Evolutionary conservation across 441 rosid genomes (phyloP), one percentile per base, ranked within the genome.

Genomic region (Cnidoscolus chayamansa): DNA sequence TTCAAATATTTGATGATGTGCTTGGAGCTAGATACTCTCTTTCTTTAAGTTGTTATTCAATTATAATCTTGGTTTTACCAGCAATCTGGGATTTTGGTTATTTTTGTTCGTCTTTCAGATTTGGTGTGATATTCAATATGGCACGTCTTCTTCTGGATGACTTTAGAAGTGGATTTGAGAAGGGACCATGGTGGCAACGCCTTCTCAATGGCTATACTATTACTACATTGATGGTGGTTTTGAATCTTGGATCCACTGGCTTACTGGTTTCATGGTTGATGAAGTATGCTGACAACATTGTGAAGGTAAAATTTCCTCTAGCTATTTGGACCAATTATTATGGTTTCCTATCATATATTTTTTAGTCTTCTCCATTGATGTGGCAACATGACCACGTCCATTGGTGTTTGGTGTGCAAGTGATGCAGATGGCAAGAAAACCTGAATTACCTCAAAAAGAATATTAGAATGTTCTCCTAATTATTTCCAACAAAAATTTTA

Each of bases 101-200:
- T 25, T 64, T 31, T 65, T 30, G 2, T 47, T n/a, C 60, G 75
- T 77, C 25, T 72, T 59, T 20, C 81, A 94, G 98, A 81, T 94
- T 89, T 76, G 98, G 99, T 45, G 81, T 87, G 31, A 79, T 90
- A 64, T 94, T 94, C 89, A 94, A 92, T 63, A 76, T 92, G 93
- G 92, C 86, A 12, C 78, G 91, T 61, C 97, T 92, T 79, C 35
- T 89, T 64, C 69, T 87, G 72, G 98, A 94, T 94, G 98, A 94
- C 84, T 89, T 91, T 67, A 78, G 86, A 79, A 81, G 87, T 72
- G 91, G 91, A 37, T 91, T 87, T 86, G 92, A 91, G 86, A 88
- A 89, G 54, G 99, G 98, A 67, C 85, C 87, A n/a, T 90, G 93
- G 94, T 89, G 97, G 99, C 94, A 89, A 77, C 90, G 90, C 62